These are phyloP conservation scores for Fusarium verrucosum DNA, from an alignment of 2,329 filamentous ascomycete species.

Conservation along the genomic window DNA sequence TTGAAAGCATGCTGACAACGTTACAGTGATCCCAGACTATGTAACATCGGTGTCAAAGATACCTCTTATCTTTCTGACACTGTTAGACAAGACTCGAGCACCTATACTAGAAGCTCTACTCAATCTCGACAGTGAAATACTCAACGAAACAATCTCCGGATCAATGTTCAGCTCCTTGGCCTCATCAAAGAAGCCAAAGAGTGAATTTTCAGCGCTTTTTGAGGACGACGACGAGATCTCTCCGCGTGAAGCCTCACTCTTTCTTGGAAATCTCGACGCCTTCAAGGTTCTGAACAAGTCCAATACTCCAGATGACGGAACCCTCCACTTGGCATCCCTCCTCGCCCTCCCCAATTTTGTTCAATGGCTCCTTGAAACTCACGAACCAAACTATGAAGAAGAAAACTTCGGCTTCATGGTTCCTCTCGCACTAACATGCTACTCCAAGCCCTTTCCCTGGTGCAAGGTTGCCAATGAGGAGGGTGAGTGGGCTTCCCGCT, in stretches of 20 bases:
- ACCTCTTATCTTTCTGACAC: slow-evolving; percentile 6
- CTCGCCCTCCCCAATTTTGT: slow-evolving; percentile 11
- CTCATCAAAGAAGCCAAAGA: not conserved
- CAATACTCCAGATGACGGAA: not conserved
- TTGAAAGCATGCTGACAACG: not conserved
- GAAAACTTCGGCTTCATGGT: slow-evolving; percentile 28
- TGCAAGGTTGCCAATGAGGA: slow-evolving; percentile 20
- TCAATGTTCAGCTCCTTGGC: slow-evolving; percentile 20
- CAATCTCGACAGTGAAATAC: not conserved
- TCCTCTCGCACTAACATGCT: slow-evolving; percentile 2
- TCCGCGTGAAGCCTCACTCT: slow-evolving; percentile 10
- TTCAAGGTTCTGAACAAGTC: not conserved
- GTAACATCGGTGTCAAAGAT: not conserved
- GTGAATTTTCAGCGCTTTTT: slow-evolving; percentile 10
- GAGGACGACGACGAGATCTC: slow-evolving; percentile 21
- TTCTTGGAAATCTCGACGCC: slow-evolving; percentile 11
- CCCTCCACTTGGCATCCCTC: slow-evolving; percentile 15
- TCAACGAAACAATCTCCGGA: slow-evolving; percentile 10
- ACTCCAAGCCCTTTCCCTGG: slow-evolving; percentile 10
- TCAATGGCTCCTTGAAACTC: slow-evolving; percentile 3
- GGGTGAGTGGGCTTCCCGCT: not conserved
- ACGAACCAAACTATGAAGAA: slow-evolving; percentile 18
- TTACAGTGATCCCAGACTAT: not conserved
- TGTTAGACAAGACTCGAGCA: slow-evolving; percentile 1
- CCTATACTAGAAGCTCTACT: slow-evolving; percentile 3